phyloP scores from a whole-genome alignment of 352 stramenopile genomes.

The Thalassiosira mediterranea region DNA sequence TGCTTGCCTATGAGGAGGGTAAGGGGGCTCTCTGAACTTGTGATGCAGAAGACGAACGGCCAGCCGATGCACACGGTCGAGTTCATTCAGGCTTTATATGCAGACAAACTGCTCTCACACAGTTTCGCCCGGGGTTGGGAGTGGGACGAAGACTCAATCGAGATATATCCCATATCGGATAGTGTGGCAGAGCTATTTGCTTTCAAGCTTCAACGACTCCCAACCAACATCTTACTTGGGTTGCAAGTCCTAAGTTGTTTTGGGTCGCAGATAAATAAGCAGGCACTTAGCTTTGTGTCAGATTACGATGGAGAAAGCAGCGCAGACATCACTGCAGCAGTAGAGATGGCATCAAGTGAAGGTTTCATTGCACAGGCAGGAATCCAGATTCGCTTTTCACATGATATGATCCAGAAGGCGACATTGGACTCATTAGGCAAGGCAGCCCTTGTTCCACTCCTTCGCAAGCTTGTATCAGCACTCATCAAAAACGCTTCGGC shows the following conservation, averaged over 20 bases:
- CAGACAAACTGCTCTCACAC: constrained; percentile 27
- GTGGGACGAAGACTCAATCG: constrained; percentile 39
- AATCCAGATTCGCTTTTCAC: constrained; percentile 11
- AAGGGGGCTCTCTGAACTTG: constrained; percentile 27
- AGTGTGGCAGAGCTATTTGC: constrained; percentile 33
- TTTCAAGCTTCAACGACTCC: too few relatives aligned
- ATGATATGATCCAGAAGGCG: constrained; percentile 38
- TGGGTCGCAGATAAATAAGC: constrained; percentile 21
- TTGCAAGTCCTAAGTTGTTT: too few relatives aligned
- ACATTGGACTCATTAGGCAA: constrained; percentile 21
- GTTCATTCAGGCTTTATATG: constrained; percentile 35
- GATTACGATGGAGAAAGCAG: constrained; percentile 29
- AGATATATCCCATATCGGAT: constrained; percentile 30
- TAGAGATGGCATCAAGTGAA: constrained; percentile 16
- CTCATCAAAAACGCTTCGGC: constrained; percentile 29
- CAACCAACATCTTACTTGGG: too few relatives aligned
- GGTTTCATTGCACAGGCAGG: constrained; percentile 26
- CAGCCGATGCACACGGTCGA: constrained; percentile 30
- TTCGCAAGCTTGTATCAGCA: constrained; percentile 22
- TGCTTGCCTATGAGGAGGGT: constrained; percentile 28
- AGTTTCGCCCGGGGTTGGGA: constrained; percentile 40
- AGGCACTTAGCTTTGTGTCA: constrained; percentile 22
- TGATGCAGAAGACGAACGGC: constrained; percentile 38
- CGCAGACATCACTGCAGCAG: constrained; percentile 22
- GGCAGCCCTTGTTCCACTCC: constrained; percentile 11